Percentiles rank a stretch among this genome's conserved stretches.
These are phyloP conservation scores for Clarireedia paspali DNA, from an alignment of 2,329 filamentous ascomycete genomes.

Conservation along the genomic window DNA sequence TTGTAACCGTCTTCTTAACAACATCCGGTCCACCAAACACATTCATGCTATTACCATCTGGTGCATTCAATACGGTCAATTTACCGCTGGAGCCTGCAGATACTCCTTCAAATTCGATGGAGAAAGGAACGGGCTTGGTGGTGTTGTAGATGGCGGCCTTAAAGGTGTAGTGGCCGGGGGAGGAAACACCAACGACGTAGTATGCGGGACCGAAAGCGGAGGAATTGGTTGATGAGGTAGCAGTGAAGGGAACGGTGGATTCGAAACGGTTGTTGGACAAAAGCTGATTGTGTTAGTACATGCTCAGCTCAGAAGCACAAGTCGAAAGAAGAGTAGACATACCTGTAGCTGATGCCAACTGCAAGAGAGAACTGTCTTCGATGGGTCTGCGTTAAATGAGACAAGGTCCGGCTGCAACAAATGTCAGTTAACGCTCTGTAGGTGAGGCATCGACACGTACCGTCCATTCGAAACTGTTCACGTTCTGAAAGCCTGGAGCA, in stretches of 20 bases:
- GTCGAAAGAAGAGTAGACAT: neutral
- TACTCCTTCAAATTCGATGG: constrained; percentile 8
- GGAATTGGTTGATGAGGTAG: neutral
- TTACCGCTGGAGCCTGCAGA: neutral
- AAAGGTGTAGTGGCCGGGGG: constrained; percentile 2
- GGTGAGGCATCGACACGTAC: constrained; percentile 9
- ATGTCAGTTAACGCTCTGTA: constrained; percentile 2
- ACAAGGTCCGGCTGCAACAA: constrained; percentile 22
- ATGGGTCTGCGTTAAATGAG: constrained; percentile 32
- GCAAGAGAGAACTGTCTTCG: constrained; percentile 41
- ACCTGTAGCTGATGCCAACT: constrained; percentile 5
- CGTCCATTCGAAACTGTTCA: constrained; percentile 23
- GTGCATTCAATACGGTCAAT: constrained; percentile 6
- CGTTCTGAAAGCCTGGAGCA: constrained; percentile 25
- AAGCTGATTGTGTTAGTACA: neutral
- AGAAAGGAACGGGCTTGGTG: constrained; percentile 1
- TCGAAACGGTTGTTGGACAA: constrained; percentile 5
- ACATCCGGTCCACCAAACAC: constrained; percentile 2
- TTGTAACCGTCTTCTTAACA: neutral
- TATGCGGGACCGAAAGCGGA: constrained; percentile 6
- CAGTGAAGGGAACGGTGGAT: constrained; percentile 5
- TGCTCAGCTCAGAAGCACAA: neutral
- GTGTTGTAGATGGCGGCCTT: constrained; percentile 10
- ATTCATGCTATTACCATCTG: neutral
- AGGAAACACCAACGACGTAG: constrained; percentile 4